Evolutionary conservation across 352 stramenopile species (phyloP).

Genomic region (Pythium aristosporum): DNA sequence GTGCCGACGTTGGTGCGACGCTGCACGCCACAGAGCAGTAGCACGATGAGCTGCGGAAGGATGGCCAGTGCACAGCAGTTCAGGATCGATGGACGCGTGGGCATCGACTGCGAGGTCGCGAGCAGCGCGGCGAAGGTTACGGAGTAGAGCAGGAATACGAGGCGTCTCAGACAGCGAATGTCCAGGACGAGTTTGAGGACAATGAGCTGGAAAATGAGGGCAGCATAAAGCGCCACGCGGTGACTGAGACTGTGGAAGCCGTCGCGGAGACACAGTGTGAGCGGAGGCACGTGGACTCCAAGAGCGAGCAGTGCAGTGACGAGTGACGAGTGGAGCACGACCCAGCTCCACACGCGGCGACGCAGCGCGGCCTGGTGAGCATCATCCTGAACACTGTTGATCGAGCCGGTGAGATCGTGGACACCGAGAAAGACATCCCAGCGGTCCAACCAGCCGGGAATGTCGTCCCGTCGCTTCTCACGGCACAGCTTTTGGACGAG

Average conservation of each 20-base stretch:
- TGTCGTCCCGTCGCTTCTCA: not conserved
- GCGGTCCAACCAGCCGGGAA: constrained; percentile 4
- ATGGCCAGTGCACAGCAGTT: not conserved
- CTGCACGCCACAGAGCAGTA: constrained; percentile 7
- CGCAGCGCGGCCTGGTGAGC: not conserved
- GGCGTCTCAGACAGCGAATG: not conserved
- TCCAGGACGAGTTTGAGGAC: constrained; percentile 10
- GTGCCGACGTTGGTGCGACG: not conserved
- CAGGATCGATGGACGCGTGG: not conserved
- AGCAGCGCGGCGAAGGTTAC: not conserved
- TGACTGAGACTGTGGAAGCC: not conserved
- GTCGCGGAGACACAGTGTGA: not conserved
- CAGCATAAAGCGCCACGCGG: not conserved
- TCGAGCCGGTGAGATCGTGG: not conserved
- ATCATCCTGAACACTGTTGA: not conserved
- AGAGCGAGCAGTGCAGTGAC: not conserved
- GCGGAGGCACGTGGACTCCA: not conserved
- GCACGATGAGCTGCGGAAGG: not conserved
- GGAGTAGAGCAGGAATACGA: constrained; percentile 1
- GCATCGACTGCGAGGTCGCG: too few relatives aligned
- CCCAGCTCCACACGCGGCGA: not conserved
- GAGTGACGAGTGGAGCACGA: not conserved
- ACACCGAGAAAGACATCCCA: not conserved
- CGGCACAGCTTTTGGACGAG: not conserved
- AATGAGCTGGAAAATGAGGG: not conserved